phyloP scores from a whole-genome alignment of 2,329 filamentous ascomycete genomes.

The Fusarium tricinctum region DNA sequence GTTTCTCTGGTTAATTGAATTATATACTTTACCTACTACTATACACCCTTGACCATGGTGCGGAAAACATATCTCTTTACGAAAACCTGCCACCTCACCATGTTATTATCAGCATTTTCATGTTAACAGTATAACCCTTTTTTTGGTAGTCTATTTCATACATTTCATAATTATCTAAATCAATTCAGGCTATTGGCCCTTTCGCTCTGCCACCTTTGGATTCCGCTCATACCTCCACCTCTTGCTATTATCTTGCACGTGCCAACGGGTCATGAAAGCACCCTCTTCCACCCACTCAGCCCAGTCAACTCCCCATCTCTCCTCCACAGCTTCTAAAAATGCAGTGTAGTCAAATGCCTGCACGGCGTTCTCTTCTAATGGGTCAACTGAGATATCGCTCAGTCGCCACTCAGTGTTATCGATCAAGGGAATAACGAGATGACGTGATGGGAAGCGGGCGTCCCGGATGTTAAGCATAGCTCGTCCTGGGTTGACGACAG shows the following conservation, averaged over 20 bases:
- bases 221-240: constrained; percentile 51
- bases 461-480: constrained; percentile 53
- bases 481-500: constrained; percentile 53
- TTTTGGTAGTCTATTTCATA: constrained; percentile 5
- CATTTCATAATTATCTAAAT: constrained; percentile 14
- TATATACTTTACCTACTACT: no score
- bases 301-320: constrained; percentile 45
- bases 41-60: no score
- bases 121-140: neutral
- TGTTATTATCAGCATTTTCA: no score
- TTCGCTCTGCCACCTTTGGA: constrained; percentile 14
- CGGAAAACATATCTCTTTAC: no score
- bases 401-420: constrained; percentile 54
- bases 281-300: constrained; percentile 53
- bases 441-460: constrained; percentile 49
- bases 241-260: constrained; percentile 54
- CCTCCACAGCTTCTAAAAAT: constrained; percentile 46
- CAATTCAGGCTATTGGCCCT: neutral
- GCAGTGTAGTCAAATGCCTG: constrained; percentile 47
- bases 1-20: no score
- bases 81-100: no score
- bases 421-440: constrained; percentile 51
- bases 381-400: constrained; percentile 48
- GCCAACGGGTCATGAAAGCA: constrained; percentile 53
- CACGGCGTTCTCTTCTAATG: constrained; percentile 44